Evolutionary conservation across 176 grass and related monocot genomes (phyloP).

Genomic region (Aegilops tauschii): DNA sequence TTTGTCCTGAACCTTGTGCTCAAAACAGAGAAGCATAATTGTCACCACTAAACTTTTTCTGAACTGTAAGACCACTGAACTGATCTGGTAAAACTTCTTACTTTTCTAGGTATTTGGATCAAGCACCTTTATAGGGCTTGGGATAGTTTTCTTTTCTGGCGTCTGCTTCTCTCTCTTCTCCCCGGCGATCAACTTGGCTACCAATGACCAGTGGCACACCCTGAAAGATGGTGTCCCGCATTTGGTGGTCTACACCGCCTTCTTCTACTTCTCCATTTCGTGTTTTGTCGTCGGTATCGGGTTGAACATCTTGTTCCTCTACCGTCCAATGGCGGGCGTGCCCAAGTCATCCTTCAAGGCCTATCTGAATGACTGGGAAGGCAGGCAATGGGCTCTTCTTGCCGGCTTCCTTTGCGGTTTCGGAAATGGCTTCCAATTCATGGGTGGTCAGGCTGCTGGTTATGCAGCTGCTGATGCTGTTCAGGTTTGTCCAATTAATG

Average conservation of each 20-base stretch:
- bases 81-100: neutral
- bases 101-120: constrained; percentile 54
- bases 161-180: constrained; percentile 95
- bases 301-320: constrained; percentile 84
- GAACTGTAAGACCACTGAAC: neutral
- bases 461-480: constrained; percentile 99
- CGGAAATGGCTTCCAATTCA: constrained; percentile 97
- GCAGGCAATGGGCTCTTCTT: constrained; percentile 90
- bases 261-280: constrained; percentile 97
- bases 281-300: constrained; percentile 75
- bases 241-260: constrained; percentile 92
- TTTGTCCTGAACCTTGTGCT: neutral
- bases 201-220: constrained; percentile 90
- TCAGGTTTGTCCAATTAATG: constrained; percentile 47
- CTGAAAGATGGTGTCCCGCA: constrained; percentile 71
- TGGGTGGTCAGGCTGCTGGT: constrained; percentile 93
- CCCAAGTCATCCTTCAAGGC: constrained; percentile 73
- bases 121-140: constrained; percentile 64
- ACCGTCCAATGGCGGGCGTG: constrained; percentile 74
- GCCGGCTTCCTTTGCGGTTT: constrained; percentile 83
- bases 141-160: constrained; percentile 86
- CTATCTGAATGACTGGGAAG: constrained; percentile 85
- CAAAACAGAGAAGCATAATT: neutral
- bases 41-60: neutral
- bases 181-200: constrained; percentile 90